Conservation (phyloP, 1,139 yeast species). For the Magnusiomyces sp. region DNA sequence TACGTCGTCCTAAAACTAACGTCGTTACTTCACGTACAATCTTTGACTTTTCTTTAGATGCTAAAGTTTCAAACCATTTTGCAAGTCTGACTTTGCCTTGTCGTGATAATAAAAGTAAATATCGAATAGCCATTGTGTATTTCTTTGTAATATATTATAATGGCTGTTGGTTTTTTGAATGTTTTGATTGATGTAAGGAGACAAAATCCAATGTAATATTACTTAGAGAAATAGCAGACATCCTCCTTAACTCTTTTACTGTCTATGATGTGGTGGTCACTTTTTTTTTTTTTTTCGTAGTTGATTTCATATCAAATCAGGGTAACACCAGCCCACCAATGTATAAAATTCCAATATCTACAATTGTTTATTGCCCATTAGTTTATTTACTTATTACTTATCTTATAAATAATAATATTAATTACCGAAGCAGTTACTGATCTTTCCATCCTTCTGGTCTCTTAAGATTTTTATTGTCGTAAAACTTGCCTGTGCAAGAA, state of each 20-base stretch:
- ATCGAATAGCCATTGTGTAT: conserved; percentile 58
- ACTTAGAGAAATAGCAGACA: no score
- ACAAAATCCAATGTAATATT: no score
- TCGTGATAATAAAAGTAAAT: conserved; percentile 71
- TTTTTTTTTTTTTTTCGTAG: no score
- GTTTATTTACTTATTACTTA: background rate
- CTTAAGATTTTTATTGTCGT: background rate
- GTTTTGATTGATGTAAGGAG: background rate
- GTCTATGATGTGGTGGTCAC: no score
- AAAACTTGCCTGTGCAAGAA: conserved; percentile 43
- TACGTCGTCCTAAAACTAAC: conserved; percentile 70
- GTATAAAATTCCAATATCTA: no score
- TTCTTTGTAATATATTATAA: no score
- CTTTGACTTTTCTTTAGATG: conserved; percentile 76
- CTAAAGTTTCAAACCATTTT: conserved; percentile 82
- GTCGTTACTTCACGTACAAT: conserved; percentile 83
- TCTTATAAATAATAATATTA: background rate
- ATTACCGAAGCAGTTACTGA: no score
- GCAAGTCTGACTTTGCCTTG: conserved; percentile 92
- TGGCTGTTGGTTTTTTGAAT: no score
- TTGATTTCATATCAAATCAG: no score
- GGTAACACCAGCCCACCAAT: background rate
- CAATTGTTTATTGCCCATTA: background rate
- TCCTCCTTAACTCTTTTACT: no score
- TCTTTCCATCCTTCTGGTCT: conserved; percentile 14